These are phyloP conservation scores for Hypoxylon fuscum DNA, from an alignment of 495 filamentous ascomycete species.

Conservation along the genomic window DNA sequence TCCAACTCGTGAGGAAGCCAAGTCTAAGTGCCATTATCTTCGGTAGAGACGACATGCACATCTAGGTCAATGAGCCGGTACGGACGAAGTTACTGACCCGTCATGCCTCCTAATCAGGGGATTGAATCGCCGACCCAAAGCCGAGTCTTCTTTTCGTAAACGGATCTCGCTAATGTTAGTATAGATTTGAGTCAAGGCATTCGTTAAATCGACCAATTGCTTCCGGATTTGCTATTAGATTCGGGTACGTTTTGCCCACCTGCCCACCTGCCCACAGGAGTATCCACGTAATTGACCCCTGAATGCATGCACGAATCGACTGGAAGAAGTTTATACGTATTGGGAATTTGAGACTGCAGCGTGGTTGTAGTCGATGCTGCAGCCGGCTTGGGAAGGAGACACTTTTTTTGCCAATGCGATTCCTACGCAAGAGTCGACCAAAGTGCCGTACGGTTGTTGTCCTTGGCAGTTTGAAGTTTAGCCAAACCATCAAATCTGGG, in stretches of 20 bases:
- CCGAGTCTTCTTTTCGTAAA: slow-evolving; percentile 3
- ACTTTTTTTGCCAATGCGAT: not conserved
- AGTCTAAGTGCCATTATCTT: slow-evolving; percentile 8
- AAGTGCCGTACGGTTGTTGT: slow-evolving; percentile 35
- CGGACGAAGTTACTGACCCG: slow-evolving; percentile 10
- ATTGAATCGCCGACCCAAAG: slow-evolving; percentile 15
- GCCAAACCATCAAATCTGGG: slow-evolving; percentile 40
- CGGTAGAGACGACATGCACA: slow-evolving; percentile 9
- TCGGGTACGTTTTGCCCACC: not conserved
- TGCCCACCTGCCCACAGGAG: slow-evolving; percentile 21
- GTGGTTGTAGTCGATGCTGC: slow-evolving; percentile 28
- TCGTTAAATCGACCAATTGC: slow-evolving; percentile 14
- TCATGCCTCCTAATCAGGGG: slow-evolving; percentile 9
- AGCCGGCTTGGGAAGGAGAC: slow-evolving; percentile 28
- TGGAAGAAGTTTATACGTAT: slow-evolving; percentile 6
- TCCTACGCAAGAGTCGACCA: slow-evolving; percentile 15
- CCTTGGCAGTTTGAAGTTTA: slow-evolving; percentile 45
- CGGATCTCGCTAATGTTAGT: slow-evolving; percentile 17
- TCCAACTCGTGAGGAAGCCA: not conserved
- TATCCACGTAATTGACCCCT: slow-evolving; percentile 20
- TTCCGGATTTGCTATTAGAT: slow-evolving; percentile 9
- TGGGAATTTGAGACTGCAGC: slow-evolving; percentile 18
- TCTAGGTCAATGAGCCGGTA: slow-evolving; percentile 1
- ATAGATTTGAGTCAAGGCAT: slow-evolving; percentile 1
- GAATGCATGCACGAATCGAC: slow-evolving; percentile 18